Conservation (phyloP, 139 green algal species). For the Micractinium conductrix region DNA sequence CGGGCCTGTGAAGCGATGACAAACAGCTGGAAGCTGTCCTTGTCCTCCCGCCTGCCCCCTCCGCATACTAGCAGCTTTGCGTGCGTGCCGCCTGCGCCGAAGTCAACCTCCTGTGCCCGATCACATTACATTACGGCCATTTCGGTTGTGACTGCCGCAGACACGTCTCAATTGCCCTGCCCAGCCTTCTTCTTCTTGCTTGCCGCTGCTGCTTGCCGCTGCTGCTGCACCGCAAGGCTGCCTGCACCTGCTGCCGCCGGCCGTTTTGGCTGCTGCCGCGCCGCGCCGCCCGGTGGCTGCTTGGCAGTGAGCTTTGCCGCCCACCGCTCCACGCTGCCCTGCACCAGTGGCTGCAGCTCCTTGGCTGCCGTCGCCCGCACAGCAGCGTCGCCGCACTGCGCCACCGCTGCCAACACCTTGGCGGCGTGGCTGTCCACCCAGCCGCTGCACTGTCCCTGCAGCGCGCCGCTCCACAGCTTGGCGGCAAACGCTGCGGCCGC, state of each 20-base stretch:
- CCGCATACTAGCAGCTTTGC: too few species aligned
- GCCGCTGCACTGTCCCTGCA: slow-evolving; percentile 53
- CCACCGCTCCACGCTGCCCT: slow-evolving; percentile 43
- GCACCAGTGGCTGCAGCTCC: slow-evolving; percentile 53
- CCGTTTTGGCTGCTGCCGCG: not conserved
- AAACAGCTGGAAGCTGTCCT: not conserved
- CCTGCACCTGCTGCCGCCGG: too few species aligned
- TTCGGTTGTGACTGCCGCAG: too few species aligned
- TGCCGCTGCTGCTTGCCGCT: slow-evolving; percentile 9
- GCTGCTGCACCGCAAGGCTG: not conserved
- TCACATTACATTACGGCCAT: too few species aligned
- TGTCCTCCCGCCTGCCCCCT: not conserved
- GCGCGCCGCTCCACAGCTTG: slow-evolving; percentile 53
- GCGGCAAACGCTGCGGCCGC: slow-evolving; percentile 32
- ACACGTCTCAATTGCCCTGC: not conserved
- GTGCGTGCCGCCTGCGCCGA: not conserved
- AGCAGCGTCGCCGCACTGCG: slow-evolving; percentile 47
- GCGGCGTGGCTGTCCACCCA: slow-evolving; percentile 68
- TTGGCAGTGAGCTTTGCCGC: not conserved
- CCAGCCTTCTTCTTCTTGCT: not conserved
- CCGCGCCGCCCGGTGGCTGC: not conserved
- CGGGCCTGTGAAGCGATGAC: too few species aligned
- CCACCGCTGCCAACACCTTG: slow-evolving; percentile 76
- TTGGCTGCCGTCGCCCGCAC: slow-evolving; percentile 40
- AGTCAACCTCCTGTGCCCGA: too few species aligned